Conservation (phyloP, 73 alveolate species). For the Effrenium voratum region DNA sequence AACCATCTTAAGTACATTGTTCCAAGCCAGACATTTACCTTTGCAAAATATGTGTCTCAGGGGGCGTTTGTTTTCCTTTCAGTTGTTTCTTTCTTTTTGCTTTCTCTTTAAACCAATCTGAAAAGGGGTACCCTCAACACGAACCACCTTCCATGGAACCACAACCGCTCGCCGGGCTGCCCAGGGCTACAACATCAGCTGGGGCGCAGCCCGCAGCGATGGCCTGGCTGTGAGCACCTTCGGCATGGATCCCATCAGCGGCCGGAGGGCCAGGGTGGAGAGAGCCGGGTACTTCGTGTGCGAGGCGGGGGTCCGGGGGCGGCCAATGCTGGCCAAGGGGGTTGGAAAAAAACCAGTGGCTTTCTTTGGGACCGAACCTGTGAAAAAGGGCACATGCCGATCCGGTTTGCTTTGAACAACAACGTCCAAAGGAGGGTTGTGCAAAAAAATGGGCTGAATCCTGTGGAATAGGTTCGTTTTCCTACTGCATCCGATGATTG, state of each 20-base stretch:
- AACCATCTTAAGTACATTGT: too few species aligned
- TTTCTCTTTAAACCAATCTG: neutral
- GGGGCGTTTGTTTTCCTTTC: too few species aligned
- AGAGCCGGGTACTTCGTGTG: constrained; percentile 73
- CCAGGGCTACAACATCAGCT: constrained; percentile 88
- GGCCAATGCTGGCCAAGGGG: too few species aligned
- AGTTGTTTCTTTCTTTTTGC: neutral
- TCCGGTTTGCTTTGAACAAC: too few species aligned
- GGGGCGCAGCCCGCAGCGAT: constrained; percentile 35
- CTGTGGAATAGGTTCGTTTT: too few species aligned
- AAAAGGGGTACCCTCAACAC: neutral
- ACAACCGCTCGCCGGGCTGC: neutral
- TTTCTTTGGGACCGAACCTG: too few species aligned
- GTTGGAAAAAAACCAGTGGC: too few species aligned
- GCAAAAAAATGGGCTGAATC: too few species aligned
- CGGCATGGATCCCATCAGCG: constrained; percentile 34
- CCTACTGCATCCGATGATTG: too few species aligned
- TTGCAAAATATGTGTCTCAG: too few species aligned
- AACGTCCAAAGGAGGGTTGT: too few species aligned
- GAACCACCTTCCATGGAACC: neutral
- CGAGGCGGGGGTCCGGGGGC: constrained; percentile 1
- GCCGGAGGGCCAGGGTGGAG: constrained; percentile 87
- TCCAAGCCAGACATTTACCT: too few species aligned
- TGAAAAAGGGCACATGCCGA: neutral
- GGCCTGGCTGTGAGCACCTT: constrained; percentile 44